Conservation (phyloP, 1,284 basidiomycete genomes). For the Ganoderma leucocontextum region DNA sequence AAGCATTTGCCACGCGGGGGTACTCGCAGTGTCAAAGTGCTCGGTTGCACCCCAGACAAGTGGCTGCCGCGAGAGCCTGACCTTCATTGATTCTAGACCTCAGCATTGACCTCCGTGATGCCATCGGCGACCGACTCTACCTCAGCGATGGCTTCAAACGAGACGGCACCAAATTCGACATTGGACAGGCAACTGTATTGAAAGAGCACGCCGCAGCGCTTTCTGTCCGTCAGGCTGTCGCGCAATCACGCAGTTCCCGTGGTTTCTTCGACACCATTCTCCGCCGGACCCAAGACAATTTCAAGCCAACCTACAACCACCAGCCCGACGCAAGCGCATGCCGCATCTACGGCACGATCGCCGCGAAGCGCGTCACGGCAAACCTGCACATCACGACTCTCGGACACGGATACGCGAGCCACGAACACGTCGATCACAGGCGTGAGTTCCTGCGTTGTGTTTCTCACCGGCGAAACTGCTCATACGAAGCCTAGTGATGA, state of each 20-base stretch:
- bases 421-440: slow-evolving; percentile 87
- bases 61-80: too few species aligned
- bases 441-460: slow-evolving; percentile 53
- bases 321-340: slow-evolving; percentile 76
- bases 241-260: slow-evolving; percentile 76
- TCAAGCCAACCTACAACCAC: slow-evolving; percentile 78
- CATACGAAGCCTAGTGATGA: slow-evolving; percentile 77
- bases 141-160: slow-evolving; percentile 86
- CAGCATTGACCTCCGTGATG: slow-evolving; percentile 91
- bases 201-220: slow-evolving; percentile 74
- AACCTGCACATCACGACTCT: slow-evolving; percentile 92
- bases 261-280: slow-evolving; percentile 69
- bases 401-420: slow-evolving; percentile 92
- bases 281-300: slow-evolving; percentile 53
- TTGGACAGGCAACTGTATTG: slow-evolving; percentile 81
- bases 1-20: not conserved
- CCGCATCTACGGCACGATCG: slow-evolving; percentile 85
- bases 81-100: slow-evolving; percentile 58
- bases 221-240: slow-evolving; percentile 72
- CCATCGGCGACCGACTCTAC: slow-evolving; percentile 90
- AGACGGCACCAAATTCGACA: slow-evolving; percentile 88
- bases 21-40: too few species aligned
- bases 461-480: not conserved
- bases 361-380: slow-evolving; percentile 92
- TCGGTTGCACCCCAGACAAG: too few species aligned